phyloP scores from a whole-genome alignment of 2,329 filamentous ascomycete species.

The Talaromyces atroroseus region DNA sequence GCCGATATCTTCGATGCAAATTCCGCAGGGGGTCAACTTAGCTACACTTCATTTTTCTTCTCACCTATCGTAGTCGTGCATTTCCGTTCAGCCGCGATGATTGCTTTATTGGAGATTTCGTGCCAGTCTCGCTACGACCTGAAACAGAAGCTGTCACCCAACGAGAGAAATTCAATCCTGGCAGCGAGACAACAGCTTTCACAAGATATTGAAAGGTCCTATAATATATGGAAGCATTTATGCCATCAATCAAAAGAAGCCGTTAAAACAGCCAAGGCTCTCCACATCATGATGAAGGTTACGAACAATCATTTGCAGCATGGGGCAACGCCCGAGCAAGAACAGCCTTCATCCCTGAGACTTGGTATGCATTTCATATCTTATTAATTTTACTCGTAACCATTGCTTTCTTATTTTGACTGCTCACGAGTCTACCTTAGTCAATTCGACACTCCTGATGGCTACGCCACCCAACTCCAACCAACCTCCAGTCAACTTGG shows the following conservation, averaged over 20 bases:
- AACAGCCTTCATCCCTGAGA: background rate
- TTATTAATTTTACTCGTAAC: background rate
- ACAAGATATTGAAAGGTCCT: constrained; percentile 15
- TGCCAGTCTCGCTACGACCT: constrained; percentile 15
- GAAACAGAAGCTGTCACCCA: constrained; percentile 13
- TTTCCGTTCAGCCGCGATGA: constrained; percentile 17
- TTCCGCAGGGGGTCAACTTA: background rate
- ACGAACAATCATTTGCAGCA: constrained; percentile 17
- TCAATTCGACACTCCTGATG: background rate
- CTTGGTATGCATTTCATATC: background rate
- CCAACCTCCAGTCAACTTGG: background rate
- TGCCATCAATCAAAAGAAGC: constrained; percentile 18
- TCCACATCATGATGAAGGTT: constrained; percentile 18
- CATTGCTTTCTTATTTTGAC: background rate
- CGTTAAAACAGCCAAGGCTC: constrained; percentile 15
- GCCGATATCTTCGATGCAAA: constrained; percentile 2
- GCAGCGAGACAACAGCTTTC: constrained; percentile 14
- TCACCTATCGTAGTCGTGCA: constrained; percentile 13
- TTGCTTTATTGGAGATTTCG: constrained; percentile 17
- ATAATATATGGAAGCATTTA: constrained; percentile 16
- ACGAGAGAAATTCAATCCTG: constrained; percentile 13
- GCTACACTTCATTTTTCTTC: constrained; percentile 16
- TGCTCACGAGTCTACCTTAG: too few relatives aligned
- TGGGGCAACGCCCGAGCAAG: constrained; percentile 15
- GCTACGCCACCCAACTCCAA: background rate